Evolutionary conservation across 2,329 filamentous ascomycete species (phyloP).

Genomic region (Hansfordia pulvinata): DNA sequence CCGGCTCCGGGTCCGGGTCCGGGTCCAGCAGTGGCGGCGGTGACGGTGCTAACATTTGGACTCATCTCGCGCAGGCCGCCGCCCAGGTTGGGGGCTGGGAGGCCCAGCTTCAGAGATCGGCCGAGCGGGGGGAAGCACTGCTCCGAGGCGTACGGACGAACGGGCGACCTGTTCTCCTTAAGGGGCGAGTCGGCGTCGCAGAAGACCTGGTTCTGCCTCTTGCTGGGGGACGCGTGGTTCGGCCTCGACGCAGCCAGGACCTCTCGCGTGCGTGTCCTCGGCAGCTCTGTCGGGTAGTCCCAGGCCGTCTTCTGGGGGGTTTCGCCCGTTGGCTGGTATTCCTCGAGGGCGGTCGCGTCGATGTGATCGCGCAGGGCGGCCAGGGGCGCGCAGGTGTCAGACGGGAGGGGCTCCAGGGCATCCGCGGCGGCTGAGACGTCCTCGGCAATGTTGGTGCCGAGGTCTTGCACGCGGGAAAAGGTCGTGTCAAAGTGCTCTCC

Average conservation of each 20-base stretch:
- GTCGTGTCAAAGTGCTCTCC: constrained; percentile 56
- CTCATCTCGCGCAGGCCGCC: constrained; percentile 42
- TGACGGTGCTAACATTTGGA: constrained; percentile 31
- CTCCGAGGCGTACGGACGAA: constrained; percentile 10
- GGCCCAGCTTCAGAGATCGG: too few species aligned
- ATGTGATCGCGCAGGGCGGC: constrained; percentile 59
- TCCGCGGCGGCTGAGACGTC: constrained; percentile 45
- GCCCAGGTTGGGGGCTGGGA: constrained; percentile 17
- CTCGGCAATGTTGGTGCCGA: constrained; percentile 54
- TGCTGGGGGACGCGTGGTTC: constrained; percentile 19
- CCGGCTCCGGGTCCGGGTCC: too few species aligned
- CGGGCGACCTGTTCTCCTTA: constrained; percentile 8
- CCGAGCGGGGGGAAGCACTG: too few species aligned
- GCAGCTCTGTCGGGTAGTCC: constrained; percentile 65
- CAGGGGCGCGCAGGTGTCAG: constrained; percentile 54
- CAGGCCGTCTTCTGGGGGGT: constrained; percentile 77
- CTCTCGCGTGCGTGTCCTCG: constrained; percentile 49
- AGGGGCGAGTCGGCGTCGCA: constrained; percentile 20
- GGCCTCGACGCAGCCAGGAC: constrained; percentile 27
- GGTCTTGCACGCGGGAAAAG: constrained; percentile 50
- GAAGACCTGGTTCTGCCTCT: constrained; percentile 26
- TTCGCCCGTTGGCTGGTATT: constrained; percentile 74
- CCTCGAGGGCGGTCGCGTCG: constrained; percentile 47
- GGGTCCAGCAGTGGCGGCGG: too few species aligned
- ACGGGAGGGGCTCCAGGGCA: constrained; percentile 45